Percentiles rank a stretch among this genome's conserved stretches.
phyloP scores from a whole-genome alignment of 495 filamentous ascomycete genomes.

The Lasiosphaeris hirsuta region DNA sequence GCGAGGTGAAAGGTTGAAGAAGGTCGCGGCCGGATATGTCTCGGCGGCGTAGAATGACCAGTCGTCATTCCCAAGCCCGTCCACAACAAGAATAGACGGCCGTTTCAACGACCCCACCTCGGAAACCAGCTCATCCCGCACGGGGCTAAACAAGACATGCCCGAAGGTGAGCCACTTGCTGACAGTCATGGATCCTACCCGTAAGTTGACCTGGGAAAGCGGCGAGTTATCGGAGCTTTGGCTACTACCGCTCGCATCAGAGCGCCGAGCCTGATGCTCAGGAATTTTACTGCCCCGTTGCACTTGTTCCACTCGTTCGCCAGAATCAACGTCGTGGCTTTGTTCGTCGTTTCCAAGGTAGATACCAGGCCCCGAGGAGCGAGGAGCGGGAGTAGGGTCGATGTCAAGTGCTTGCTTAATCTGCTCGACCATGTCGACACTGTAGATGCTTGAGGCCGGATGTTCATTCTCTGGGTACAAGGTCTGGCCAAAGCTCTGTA shows the following conservation, averaged over 20 bases:
- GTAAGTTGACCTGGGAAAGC: constrained; percentile 72
- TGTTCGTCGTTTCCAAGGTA: constrained; percentile 41
- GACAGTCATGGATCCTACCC: constrained; percentile 67
- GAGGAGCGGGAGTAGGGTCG: constrained; percentile 37
- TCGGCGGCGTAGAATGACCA: constrained; percentile 98
- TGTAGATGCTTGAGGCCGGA: constrained; percentile 38
- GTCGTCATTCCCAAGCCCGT: constrained; percentile 81
- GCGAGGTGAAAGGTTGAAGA: constrained; percentile 76
- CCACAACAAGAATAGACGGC: constrained; percentile 78
- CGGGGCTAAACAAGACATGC: constrained; percentile 89
- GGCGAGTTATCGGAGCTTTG: constrained; percentile 53
- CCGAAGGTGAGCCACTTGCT: constrained; percentile 90
- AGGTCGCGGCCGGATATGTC: constrained; percentile 78
- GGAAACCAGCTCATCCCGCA: constrained; percentile 68
- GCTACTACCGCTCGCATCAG: constrained; percentile 43
- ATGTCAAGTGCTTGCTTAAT: constrained; percentile 42
- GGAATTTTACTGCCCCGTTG: constrained; percentile 35
- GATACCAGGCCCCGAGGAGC: constrained; percentile 53
- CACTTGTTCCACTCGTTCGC: constrained; percentile 9
- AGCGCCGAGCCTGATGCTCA: constrained; percentile 37
- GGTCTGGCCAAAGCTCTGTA: constrained; percentile 32
- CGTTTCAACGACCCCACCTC: constrained; percentile 44
- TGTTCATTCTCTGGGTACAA: constrained; percentile 28
- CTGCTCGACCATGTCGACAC: constrained; percentile 45
- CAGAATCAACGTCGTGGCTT: constrained; percentile 33